Evolutionary conservation across 768 basidiomycete genomes (phyloP), one percentile per base, ranked within the genome.

Genomic region (Suillus cothurnatus): DNA sequence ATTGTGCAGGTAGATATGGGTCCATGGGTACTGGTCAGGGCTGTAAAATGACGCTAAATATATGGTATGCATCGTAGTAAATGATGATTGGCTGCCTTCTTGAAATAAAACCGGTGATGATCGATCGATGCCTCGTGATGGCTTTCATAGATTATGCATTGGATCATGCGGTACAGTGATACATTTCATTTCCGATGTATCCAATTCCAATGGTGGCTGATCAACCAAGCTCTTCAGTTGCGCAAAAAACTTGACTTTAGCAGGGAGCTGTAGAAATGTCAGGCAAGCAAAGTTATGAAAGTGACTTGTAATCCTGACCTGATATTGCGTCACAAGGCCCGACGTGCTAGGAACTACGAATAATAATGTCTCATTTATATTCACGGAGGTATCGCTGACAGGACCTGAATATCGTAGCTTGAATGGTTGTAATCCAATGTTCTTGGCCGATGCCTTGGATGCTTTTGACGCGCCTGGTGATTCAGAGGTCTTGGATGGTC

Each of bases 341-440:
- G 92, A 94, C 0, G 92, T 92, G 69, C 88, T 90, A 0, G 92
- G 90, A 38, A 90, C 82, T 2, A 89, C 88, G 72, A 86, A 94
- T 72, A 95, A 86, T 1, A 94, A 71, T 0, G 91, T 93, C 71
- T 91, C 90, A 14, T 60, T 68, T n/a, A 15, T 34, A 9, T n/a
- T 47, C 23, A 60, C 19, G 12, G 43, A 39, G 26, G 34, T 21
- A 41, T 47, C 57, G 26, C 34, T 2, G 23, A 32, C 28, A 11
- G 39, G 36, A 71, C 68, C 65, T 64, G 50, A 61, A 52, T 71
- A 68, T 17, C 71, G 64, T 14, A 73, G 67, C 59, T 64, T 73
- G 65, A 68, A 73, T 6, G 61, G 21, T 39, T 76, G 75, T 43
- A 75, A 67, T 39, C 75, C 72, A 36, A 64, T 62, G 28, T 61